Conservation (phyloP, 495 filamentous ascomycete genomes). For the Talaromyces trachyspermus region DNA sequence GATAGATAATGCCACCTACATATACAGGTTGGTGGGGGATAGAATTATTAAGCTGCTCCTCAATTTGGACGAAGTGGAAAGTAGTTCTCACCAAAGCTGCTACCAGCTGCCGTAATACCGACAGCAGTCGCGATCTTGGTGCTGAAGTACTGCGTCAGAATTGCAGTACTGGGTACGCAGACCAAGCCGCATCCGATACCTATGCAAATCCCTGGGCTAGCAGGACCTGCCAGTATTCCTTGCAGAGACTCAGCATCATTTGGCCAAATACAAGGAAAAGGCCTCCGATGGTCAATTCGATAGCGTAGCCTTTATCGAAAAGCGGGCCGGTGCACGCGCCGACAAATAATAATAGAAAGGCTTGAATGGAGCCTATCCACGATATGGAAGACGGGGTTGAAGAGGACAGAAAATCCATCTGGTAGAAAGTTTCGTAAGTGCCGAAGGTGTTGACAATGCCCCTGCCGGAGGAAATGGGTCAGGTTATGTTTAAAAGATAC, state of each 20-base stretch:
- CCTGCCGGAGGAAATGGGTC: not conserved
- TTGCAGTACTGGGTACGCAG: constrained; percentile 47
- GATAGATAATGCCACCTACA: constrained; percentile 41
- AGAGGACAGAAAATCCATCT: constrained; percentile 21
- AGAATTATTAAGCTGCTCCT: no score
- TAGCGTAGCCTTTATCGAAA: constrained; percentile 69
- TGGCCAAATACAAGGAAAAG: constrained; percentile 60
- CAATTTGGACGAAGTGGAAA: no score
- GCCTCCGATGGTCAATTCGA: constrained; percentile 38
- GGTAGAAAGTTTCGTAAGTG: constrained; percentile 47
- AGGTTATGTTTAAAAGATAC: not conserved
- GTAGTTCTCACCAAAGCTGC: constrained; percentile 26
- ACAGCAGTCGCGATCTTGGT: constrained; percentile 59
- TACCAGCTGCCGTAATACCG: constrained; percentile 61
- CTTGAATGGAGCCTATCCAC: constrained; percentile 7
- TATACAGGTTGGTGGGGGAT: no score
- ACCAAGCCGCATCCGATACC: constrained; percentile 53
- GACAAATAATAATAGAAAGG: constrained; percentile 11
- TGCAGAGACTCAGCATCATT: constrained; percentile 58
- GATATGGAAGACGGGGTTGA: constrained; percentile 15
- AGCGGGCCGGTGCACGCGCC: constrained; percentile 60
- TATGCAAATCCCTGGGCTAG: constrained; percentile 33
- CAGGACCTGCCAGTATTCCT: constrained; percentile 42
- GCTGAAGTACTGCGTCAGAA: constrained; percentile 61
- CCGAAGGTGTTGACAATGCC: constrained; percentile 45